Percentiles rank a stretch among this genome's conserved stretches.
Conservation (phyloP, 768 basidiomycete genomes). For the Infundibulicybe gibba region DNA sequence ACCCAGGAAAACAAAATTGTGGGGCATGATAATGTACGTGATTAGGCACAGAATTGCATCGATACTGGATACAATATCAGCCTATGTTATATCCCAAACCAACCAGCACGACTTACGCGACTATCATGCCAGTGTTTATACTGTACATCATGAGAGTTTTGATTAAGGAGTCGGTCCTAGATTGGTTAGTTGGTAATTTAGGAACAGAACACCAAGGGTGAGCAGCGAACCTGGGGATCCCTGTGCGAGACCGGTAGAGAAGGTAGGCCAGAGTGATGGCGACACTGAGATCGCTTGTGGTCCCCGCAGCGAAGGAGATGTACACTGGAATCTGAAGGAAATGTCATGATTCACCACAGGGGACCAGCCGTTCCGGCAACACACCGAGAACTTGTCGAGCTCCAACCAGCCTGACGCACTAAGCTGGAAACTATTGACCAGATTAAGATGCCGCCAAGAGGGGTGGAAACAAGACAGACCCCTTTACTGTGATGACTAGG, state of each 20-base stretch:
- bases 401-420: conserved; percentile 30
- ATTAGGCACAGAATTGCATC: conserved; percentile 44
- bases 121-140: conserved; percentile 50
- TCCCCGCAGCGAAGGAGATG: conserved; percentile 44
- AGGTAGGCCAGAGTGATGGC: conserved; percentile 46
- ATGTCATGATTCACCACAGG: too few species aligned
- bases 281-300: conserved; percentile 49
- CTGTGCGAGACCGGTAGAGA: conserved; percentile 46
- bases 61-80: conserved; percentile 23
- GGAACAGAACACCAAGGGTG: not conserved
- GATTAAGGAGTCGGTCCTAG: conserved; percentile 51
- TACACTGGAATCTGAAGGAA: conserved; percentile 42
- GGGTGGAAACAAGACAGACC: conserved; percentile 28
- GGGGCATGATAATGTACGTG: conserved; percentile 47
- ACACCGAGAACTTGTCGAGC: conserved; percentile 34
- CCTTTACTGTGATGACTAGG: conserved; percentile 49
- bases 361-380: conserved; percentile 4
- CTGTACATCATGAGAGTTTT: conserved; percentile 45
- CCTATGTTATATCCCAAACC: not conserved
- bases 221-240: conserved; percentile 36
- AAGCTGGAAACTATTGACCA: conserved; percentile 32
- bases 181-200: not conserved
- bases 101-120: conserved; percentile 30
- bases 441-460: not conserved
- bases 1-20: conserved; percentile 52